Evolutionary conservation across 2,329 filamentous ascomycete species (phyloP), one percentile per base, ranked within the genome.

Genomic region (Helminthosporium solani): DNA sequence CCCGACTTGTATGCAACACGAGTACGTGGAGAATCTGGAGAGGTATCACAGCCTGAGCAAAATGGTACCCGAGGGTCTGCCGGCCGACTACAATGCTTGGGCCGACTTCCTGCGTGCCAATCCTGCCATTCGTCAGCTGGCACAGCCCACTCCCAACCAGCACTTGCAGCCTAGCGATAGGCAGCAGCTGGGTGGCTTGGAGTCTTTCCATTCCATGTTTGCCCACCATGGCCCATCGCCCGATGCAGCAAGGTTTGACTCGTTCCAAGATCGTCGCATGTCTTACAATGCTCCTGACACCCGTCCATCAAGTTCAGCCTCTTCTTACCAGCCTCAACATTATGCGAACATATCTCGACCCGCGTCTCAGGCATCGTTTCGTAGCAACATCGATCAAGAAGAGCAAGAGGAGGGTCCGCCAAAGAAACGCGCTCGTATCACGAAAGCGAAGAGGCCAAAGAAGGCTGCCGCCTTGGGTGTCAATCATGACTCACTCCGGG

Each of bases 341-440:
- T 56, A 58, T 12, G 63, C 60, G 19, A 63, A 68, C 35, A 20
- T 21, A 27, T 11, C 67, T 11, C 58, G 68, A 31, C 71, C 72
- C 14, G 59, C 53, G n/a, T 74, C 72, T 34, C 64, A 70, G 39
- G 58, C 64, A 15, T 73, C 71, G 6, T 55, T 70, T 14, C 63
- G 62, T 20, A 69, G 65, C 46, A 64, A 70, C 30, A 49, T 50
- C 16, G 67, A 46, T 5, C 52, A 49, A 19, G 62, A 69, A 25
- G 56, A 61, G 21, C 60, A 65, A 44, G 68, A 77, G 45, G 82
- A 85, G 41, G 77, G 77, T 4, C 80, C 80, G 20, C 75, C 78
- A 52, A 87, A 84, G 60, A 96, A 96, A 72, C 81, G 91, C 60
- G 90, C 85, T 27, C 94, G 89, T 63, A 82, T 86, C 19, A 89